phyloP scores from a whole-genome alignment of 768 basidiomycete species.

The Melanogaster broomeanus region DNA sequence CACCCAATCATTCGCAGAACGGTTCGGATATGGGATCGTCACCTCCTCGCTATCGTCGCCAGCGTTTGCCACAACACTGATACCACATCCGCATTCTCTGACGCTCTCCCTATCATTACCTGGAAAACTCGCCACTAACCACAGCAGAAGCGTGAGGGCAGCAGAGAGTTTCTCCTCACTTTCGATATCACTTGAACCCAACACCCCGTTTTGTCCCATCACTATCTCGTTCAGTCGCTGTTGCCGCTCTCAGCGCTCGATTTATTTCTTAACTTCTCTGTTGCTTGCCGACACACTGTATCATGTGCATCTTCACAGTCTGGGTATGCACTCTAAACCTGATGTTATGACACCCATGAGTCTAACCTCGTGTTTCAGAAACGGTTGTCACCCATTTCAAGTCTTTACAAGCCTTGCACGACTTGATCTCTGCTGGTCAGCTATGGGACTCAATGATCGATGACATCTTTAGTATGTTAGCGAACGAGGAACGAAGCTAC shows the following conservation, averaged over 20 bases:
- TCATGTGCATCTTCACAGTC: slow-evolving; percentile 39
- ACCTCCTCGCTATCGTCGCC: slow-evolving; percentile 75
- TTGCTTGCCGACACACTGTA: slow-evolving; percentile 40
- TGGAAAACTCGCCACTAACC: slow-evolving; percentile 39
- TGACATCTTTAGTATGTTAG: slow-evolving; percentile 64
- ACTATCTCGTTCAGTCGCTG: slow-evolving; percentile 39
- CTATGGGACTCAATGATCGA: slow-evolving; percentile 76
- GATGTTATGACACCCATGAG: slow-evolving; percentile 58
- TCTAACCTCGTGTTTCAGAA: slow-evolving; percentile 11
- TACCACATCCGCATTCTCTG: slow-evolving; percentile 30
- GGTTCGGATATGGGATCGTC: slow-evolving; percentile 83
- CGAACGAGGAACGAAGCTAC: slow-evolving; percentile 72
- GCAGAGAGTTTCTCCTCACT: slow-evolving; percentile 28
- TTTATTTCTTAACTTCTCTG: slow-evolving; percentile 41
- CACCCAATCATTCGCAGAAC: slow-evolving; percentile 63
- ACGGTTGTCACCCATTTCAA: slow-evolving; percentile 26
- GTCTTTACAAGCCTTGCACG: slow-evolving; percentile 67
- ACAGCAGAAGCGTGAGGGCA: slow-evolving; percentile 47
- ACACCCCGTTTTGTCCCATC: slow-evolving; percentile 38
- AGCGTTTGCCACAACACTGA: slow-evolving; percentile 45
- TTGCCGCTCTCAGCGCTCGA: slow-evolving; percentile 45
- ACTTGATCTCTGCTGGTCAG: slow-evolving; percentile 65
- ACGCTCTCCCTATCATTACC: slow-evolving; percentile 47
- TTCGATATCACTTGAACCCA: slow-evolving; percentile 35
- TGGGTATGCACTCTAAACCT: slow-evolving; percentile 34